phyloP scores from a whole-genome alignment of 2,329 filamentous ascomycete species.

The Cryphonectria radicalis region DNA sequence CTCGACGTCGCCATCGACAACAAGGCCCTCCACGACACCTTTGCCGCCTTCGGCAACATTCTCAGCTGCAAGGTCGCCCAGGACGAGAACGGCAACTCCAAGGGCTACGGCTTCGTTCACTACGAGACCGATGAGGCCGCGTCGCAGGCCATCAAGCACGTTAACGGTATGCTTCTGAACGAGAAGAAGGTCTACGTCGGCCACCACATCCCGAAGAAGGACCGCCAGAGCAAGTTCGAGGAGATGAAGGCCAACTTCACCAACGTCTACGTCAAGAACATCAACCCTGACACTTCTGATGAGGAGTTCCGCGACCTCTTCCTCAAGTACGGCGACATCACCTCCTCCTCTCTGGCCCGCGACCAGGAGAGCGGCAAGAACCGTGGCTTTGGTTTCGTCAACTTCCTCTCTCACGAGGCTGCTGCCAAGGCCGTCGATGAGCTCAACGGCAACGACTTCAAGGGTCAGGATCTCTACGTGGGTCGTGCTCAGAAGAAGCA shows the following conservation, averaged over 20 bases:
- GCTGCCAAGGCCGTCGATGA: slow-evolving; percentile 86
- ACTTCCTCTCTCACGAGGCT: slow-evolving; percentile 90
- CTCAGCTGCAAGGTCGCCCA: slow-evolving; percentile 99
- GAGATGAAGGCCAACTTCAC: slow-evolving; percentile 99
- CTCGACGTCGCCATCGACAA: slow-evolving; percentile 98
- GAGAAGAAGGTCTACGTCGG: slow-evolving; percentile 99
- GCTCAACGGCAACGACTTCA: slow-evolving; percentile 90
- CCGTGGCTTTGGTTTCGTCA: slow-evolving; percentile 95
- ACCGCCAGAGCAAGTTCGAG: slow-evolving; percentile 99
- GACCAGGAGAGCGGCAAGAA: slow-evolving; percentile 85
- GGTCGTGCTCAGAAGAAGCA: slow-evolving; percentile 99
- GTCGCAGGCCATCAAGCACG: slow-evolving; percentile 96
- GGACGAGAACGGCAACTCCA: slow-evolving; percentile 95
- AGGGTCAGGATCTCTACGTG: slow-evolving; percentile 94
- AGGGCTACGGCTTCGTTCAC: slow-evolving; percentile 99
- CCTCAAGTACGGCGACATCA: slow-evolving; percentile 90
- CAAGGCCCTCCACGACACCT: slow-evolving; percentile 99
- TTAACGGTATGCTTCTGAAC: slow-evolving; percentile 99
- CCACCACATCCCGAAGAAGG: slow-evolving; percentile 99
- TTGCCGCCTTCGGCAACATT: slow-evolving; percentile 98
- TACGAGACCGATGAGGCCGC: slow-evolving; percentile 99
- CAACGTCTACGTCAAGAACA: slow-evolving; percentile 99
- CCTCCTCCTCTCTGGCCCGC: slow-evolving; percentile 90
- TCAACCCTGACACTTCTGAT: slow-evolving; percentile 80
- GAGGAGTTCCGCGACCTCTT: slow-evolving; percentile 95